Conservation (phyloP, 495 filamentous ascomycete species). For the Collariella sp. region DNA sequence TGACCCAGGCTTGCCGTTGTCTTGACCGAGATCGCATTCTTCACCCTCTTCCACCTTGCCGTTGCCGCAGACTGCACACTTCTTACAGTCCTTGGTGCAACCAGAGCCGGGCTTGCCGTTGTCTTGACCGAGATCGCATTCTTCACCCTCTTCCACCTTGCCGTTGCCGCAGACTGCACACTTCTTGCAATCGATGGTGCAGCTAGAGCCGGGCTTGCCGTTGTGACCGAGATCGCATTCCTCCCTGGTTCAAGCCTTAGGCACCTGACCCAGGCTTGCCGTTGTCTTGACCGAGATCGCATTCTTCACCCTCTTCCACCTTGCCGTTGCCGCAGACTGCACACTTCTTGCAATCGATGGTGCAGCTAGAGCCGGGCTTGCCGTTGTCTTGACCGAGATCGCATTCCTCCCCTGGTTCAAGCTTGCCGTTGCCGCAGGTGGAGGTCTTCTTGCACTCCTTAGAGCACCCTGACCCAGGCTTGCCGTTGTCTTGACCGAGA, state of each 20-base stretch:
- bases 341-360: conserved; percentile 6
- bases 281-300: conserved; percentile 10
- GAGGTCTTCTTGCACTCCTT: neutral
- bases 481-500: conserved; percentile 4
- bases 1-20: conserved; percentile 8
- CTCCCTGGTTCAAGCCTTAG: neutral
- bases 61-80: conserved; percentile 1
- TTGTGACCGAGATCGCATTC: conserved; percentile 12
- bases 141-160: conserved; percentile 1
- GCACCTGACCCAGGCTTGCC: conserved; percentile 8
- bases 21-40: conserved; percentile 1
- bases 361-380: conserved; percentile 6
- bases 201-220: conserved; percentile 8
- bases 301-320: conserved; percentile 5
- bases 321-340: conserved; percentile 5
- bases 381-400: conserved; percentile 8
- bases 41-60: conserved; percentile 4
- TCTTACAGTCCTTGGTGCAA: neutral
- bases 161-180: conserved; percentile 9
- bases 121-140: conserved; percentile 7
- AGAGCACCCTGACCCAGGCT: conserved; percentile 2
- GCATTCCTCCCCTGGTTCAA: conserved; percentile 4
- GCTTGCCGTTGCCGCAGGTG: conserved; percentile 10
- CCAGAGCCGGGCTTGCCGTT: neutral
- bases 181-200: conserved; percentile 7